These are phyloP conservation scores for Candida coquimbonensis DNA, from an alignment of 805 yeast genomes.

Conservation along the genomic window DNA sequence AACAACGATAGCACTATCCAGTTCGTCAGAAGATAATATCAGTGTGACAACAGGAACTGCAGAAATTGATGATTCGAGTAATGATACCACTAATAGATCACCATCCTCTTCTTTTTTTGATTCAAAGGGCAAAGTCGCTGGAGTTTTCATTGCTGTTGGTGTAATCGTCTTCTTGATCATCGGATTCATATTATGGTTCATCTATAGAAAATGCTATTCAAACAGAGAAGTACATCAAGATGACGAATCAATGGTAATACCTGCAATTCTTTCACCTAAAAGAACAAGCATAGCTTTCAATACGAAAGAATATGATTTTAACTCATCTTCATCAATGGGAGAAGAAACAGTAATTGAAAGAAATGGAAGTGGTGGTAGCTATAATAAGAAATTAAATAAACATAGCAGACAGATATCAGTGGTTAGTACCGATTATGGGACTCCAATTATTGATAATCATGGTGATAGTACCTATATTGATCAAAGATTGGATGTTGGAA, in stretches of 20 bases:
- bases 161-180: slow-evolving; percentile 44
- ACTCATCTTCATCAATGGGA: background rate
- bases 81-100: background rate
- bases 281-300: background rate
- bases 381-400: slow-evolving; percentile 21
- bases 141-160: slow-evolving; percentile 78
- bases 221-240: slow-evolving; percentile 4
- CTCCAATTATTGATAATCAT: slow-evolving; percentile 20
- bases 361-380: slow-evolving; percentile 15
- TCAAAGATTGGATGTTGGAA: slow-evolving; percentile 29
- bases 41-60: too few relatives aligned
- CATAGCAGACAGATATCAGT: slow-evolving; percentile 28
- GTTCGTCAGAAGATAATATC: too few relatives aligned
- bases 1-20: slow-evolving; percentile 2
- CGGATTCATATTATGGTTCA: slow-evolving; percentile 34
- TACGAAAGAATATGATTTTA: background rate
- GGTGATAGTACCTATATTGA: slow-evolving; percentile 28
- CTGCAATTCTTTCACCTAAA: slow-evolving; percentile 1
- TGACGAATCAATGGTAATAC: slow-evolving; percentile 8
- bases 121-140: slow-evolving; percentile 74
- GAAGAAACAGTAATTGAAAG: background rate
- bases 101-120: slow-evolving; percentile 44
- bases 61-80: background rate
- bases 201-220: slow-evolving; percentile 12
- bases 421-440: slow-evolving; percentile 9